These are phyloP conservation scores for Torulaspora quercuum DNA, from an alignment of 805 yeast genomes.

Conservation along the genomic window DNA sequence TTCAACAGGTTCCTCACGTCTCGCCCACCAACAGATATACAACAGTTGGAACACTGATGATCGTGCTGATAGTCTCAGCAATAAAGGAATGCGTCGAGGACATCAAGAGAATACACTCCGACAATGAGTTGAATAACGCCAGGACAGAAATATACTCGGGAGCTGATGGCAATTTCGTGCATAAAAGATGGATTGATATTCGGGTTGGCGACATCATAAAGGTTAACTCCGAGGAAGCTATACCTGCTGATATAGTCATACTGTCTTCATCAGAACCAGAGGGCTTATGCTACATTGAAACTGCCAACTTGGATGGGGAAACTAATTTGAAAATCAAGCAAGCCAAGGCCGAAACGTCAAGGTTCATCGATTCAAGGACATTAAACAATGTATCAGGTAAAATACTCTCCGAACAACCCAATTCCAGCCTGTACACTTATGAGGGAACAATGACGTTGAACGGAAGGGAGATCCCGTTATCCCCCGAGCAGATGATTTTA, in stretches of 20 bases:
- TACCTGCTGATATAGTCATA: slow-evolving; percentile 89
- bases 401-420: slow-evolving; percentile 85
- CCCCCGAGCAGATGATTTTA: slow-evolving; percentile 86
- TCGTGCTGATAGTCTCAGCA: slow-evolving; percentile 88
- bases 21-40: slow-evolving; percentile 96
- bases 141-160: slow-evolving; percentile 60
- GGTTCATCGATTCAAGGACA: slow-evolving; percentile 62
- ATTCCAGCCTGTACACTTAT: slow-evolving; percentile 87
- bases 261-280: slow-evolving; percentile 95
- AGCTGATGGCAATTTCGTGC: slow-evolving; percentile 58
- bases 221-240: slow-evolving; percentile 80
- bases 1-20: slow-evolving; percentile 96
- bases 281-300: slow-evolving; percentile 94
- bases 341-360: slow-evolving; percentile 72
- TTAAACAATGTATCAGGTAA: slow-evolving; percentile 53
- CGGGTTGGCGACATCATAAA: slow-evolving; percentile 87
- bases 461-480: slow-evolving; percentile 60
- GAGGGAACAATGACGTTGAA: slow-evolving; percentile 74
- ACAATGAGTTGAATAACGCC: slow-evolving; percentile 82
- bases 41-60: slow-evolving; percentile 82
- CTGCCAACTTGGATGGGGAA: slow-evolving; percentile 97
- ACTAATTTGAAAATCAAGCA: slow-evolving; percentile 95
- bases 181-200: slow-evolving; percentile 79
- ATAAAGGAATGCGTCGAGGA: slow-evolving; percentile 90
- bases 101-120: slow-evolving; percentile 81